A percentile compares a stretch with the other conserved stretches of the same genome.
Conservation (phyloP, 2,329 filamentous ascomycete genomes). For the Arachnomyces sp. region DNA sequence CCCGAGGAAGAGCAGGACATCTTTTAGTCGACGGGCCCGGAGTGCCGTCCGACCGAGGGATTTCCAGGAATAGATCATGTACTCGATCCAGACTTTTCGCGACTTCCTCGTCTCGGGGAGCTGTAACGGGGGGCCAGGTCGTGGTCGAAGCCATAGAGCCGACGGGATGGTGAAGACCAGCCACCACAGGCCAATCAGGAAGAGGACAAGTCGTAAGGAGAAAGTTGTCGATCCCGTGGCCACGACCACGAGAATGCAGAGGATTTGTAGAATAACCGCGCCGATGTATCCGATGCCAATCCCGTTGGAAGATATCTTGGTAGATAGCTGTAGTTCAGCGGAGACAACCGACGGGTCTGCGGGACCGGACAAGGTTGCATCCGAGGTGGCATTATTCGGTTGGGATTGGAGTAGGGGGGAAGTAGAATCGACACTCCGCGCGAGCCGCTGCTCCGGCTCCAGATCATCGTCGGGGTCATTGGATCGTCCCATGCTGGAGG, state of each 20-base stretch:
- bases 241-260: constrained; percentile 70
- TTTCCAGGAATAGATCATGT: constrained; percentile 77
- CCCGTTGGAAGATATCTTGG: constrained; percentile 81
- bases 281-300: constrained; percentile 92
- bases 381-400: constrained; percentile 6
- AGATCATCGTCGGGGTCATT: constrained; percentile 8
- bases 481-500: constrained; percentile 4
- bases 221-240: constrained; percentile 68
- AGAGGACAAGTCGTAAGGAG: constrained; percentile 77
- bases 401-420: constrained; percentile 20
- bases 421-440: constrained; percentile 14
- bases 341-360: constrained; percentile 25
- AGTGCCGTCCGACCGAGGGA: constrained; percentile 72
- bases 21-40: constrained; percentile 63
- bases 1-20: constrained; percentile 75
- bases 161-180: constrained; percentile 81
- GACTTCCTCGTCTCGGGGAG: constrained; percentile 27
- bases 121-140: constrained; percentile 75
- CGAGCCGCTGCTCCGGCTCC: constrained; percentile 1
- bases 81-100: constrained; percentile 54
- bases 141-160: constrained; percentile 75
- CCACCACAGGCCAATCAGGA: constrained; percentile 89
- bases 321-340: constrained; percentile 71
- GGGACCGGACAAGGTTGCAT: neutral
- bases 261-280: constrained; percentile 72